Percentiles rank a stretch among this genome's conserved stretches.
These are phyloP conservation scores for Trichophyton simii DNA, from an alignment of 2,329 filamentous ascomycete species.

Conservation along the genomic window DNA sequence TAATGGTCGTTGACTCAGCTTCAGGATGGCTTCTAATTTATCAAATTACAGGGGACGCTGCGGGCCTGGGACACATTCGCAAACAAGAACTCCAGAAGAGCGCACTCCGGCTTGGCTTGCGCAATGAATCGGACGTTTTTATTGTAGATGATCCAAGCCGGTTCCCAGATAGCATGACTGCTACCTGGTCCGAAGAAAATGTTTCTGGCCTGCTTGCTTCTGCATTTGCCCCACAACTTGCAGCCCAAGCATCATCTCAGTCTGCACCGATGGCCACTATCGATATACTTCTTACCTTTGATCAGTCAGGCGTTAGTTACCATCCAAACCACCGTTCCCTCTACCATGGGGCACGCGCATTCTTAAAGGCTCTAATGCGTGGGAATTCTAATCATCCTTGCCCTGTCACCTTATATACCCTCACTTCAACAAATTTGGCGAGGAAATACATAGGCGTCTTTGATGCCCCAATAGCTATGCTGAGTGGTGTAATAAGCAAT, in stretches of 20 bases:
- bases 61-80: conserved; percentile 70
- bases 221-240: conserved; percentile 53
- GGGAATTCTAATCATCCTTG: conserved; percentile 51
- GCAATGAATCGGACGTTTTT: conserved; percentile 64
- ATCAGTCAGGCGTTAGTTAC: conserved; percentile 63
- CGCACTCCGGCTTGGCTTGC: conserved; percentile 61
- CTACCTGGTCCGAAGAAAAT: conserved; percentile 57
- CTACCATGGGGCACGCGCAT: conserved; percentile 65
- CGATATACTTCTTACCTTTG: conserved; percentile 83
- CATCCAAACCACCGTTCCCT: conserved; percentile 92
- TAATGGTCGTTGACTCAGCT: neutral
- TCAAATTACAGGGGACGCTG: conserved; percentile 55
- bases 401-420: conserved; percentile 74
- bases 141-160: conserved; percentile 64
- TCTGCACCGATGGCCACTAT: conserved; percentile 45
- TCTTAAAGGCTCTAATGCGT: conserved; percentile 54
- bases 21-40: neutral
- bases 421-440: conserved; percentile 56
- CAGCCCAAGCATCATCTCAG: conserved; percentile 17
- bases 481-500: conserved; percentile 39
- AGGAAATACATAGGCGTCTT: conserved; percentile 74
- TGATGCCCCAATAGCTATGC: conserved; percentile 61
- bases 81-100: conserved; percentile 75
- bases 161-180: conserved; percentile 83
- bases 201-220: conserved; percentile 58